Evolutionary conservation across 768 basidiomycete genomes (phyloP), one percentile per base, ranked within the genome.

Genomic region (Paxillus ammoniavirescens): DNA sequence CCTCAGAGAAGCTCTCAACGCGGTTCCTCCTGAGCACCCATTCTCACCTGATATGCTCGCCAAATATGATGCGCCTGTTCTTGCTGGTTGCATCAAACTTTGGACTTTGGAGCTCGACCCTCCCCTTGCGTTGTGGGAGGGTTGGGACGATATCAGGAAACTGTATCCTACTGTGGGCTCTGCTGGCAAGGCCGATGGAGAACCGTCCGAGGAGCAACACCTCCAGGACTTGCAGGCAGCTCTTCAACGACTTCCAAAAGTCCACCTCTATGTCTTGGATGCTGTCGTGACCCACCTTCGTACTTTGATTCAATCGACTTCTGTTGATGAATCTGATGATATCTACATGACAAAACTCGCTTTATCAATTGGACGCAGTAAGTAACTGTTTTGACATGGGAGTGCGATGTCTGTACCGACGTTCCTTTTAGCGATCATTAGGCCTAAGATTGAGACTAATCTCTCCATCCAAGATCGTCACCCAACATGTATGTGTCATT

Each of bases 31-130:
- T 51, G 63, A 73, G 54, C 69, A 76, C 30, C 73, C 77, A 42
- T 74, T 83, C 30, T 71, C 80, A 6, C 58, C 71, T 10, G 76
- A 86, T 18, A 81, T 89, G 58, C 73, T 91, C 14, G 76, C 77
- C 26, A 84, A 84, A 58, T 92, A 89, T 66, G 93, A 98, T 62
- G 79, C 88, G 0, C 93, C 95, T 14, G 84, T 96, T 17, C 80
- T 96, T 30, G 94, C 95, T 2, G 85, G 86, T 50, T 77, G 84
- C 13, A 71, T 95, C 64, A 98, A 95, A 72, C 73, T 98, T 13
- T 98, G 93, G 91, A 66, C 86, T 21, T 76, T 97, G n/a, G 95
- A 98, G 68, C 80, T 98, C 26, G 85, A 93, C 64, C 91, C 92
- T 8, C 93, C 96, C 26, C 68, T 97, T 10, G 80, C 83, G 15